Conservation (phyloP, 805 yeast species). For the Barnettozyma wickerhamii region DNA sequence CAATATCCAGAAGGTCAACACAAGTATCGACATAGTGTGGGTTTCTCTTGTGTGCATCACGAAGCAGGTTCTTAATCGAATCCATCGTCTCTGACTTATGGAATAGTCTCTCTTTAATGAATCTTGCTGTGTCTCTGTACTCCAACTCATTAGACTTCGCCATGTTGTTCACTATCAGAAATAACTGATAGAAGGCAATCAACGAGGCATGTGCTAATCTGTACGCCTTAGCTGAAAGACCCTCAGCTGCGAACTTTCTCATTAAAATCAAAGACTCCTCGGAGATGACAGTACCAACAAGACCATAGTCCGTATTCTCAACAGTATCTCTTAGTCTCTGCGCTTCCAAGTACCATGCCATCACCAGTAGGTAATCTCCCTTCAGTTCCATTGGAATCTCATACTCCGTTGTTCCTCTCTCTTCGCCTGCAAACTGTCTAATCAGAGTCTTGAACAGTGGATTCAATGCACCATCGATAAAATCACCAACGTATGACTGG, state of each 20-base stretch:
- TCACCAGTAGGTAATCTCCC: conserved; percentile 50
- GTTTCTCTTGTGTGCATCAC: conserved; percentile 58
- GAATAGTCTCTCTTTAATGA: conserved; percentile 65
- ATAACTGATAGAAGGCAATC: conserved; percentile 59
- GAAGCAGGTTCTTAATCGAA: conserved; percentile 54
- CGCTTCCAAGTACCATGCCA: conserved; percentile 73
- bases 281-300: conserved; percentile 52
- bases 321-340: conserved; percentile 40
- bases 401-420: neutral
- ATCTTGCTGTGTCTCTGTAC: conserved; percentile 48
- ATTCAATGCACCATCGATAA: conserved; percentile 73
- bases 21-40: conserved; percentile 55
- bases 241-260: conserved; percentile 33
- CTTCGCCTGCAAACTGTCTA: conserved; percentile 38
- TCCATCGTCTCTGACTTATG: conserved; percentile 57
- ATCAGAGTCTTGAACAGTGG: conserved; percentile 54
- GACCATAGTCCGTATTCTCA: conserved; percentile 32
- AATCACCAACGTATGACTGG: conserved; percentile 46
- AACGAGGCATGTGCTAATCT: conserved; percentile 66
- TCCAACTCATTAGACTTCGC: conserved; percentile 38
- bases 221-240: conserved; percentile 43
- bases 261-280: conserved; percentile 57
- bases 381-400: neutral
- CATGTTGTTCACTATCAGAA: conserved; percentile 41
- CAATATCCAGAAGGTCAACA: conserved; percentile 59